Base-by-base conservation (phyloP, 495 filamentous ascomycete genomes). In the Lichina pygmaea region DNA sequence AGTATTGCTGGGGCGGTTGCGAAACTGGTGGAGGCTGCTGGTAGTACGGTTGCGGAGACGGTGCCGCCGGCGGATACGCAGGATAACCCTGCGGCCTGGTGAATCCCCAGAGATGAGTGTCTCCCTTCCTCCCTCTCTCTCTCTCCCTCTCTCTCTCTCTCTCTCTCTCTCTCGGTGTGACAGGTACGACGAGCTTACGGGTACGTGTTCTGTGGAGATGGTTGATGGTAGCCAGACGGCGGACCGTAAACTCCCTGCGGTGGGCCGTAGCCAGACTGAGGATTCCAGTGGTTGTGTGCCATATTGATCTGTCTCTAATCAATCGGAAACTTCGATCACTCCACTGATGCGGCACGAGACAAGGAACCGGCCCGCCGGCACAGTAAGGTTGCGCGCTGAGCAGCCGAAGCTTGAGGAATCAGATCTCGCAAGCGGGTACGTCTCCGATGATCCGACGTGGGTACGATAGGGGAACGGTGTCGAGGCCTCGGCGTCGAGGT, bases 31-130 rank as follows among this genome's bases (percentile, higher is more conserved):
- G 44, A 33, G 24, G 45, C 12, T 24, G n/a, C 33, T 47, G 37
- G 16, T 49, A 46, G 44, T 48, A 49, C 15, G 46, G 48, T 49
- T 45, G 44, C n/a, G 2, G 44, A 41, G 44, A 45, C 12, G 17
- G 44, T n/a, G 16, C 42, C 31, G 10, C 10, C 2, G 42, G 42
- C 11, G 42, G 42, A 43, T 43, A 43, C 13, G 11, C 36, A 8
- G 34, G 34, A 17, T 43, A 43, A 11, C 2, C 42, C 42, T 43
- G 42, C 3, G 42, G 42, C 16, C 42, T 43, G 31, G 1, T 24
- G 24, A 2, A 43, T 6, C 15, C 10, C 16, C 15, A 11, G 5
- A 6, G 2, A 43, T 43, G 10, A 43, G 42, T 4, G 10, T 17
- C 11, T 17, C n/a, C n/a, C n/a, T n/a, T n/a, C n/a, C n/a, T 43